phyloP scores from a whole-genome alignment of 2,329 filamentous ascomycete genomes.

The Elsinoe ampelina region DNA sequence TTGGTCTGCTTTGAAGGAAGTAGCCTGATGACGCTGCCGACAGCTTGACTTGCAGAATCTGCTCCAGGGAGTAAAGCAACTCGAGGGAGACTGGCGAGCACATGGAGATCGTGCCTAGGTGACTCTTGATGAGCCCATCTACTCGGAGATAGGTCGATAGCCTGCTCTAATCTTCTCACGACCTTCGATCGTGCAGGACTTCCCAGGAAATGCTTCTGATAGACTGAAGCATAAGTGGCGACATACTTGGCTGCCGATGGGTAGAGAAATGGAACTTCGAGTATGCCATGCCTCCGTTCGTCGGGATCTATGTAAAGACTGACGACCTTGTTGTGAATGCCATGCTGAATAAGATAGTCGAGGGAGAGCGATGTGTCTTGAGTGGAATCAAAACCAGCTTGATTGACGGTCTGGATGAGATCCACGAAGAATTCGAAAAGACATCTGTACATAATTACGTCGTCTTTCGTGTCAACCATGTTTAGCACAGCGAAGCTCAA shows the following conservation, averaged over 20 bases:
- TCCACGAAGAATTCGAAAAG: slow-evolving; percentile 49
- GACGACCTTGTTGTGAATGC: slow-evolving; percentile 42
- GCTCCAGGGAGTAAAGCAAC: slow-evolving; percentile 40
- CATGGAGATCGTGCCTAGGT: slow-evolving; percentile 47
- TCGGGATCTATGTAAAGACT: slow-evolving; percentile 44
- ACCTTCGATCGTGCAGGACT: slow-evolving; percentile 37
- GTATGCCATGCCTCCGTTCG: slow-evolving; percentile 34
- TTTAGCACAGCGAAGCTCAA: slow-evolving; percentile 46
- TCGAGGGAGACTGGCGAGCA: slow-evolving; percentile 50
- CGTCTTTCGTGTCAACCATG: slow-evolving; percentile 48
- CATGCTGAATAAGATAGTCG: slow-evolving; percentile 43
- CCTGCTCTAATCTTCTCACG: slow-evolving; percentile 37
- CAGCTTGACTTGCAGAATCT: background rate
- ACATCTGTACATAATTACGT: slow-evolving; percentile 52
- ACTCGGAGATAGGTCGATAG: slow-evolving; percentile 35
- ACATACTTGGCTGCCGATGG: slow-evolving; percentile 49
- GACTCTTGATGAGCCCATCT: slow-evolving; percentile 46
- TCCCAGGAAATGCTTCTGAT: slow-evolving; percentile 47
- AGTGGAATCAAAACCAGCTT: slow-evolving; percentile 16
- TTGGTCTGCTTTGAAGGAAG: slow-evolving; percentile 46
- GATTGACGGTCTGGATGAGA: slow-evolving; percentile 38
- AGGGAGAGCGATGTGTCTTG: slow-evolving; percentile 31
- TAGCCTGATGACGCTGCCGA: slow-evolving; percentile 35
- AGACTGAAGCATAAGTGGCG: slow-evolving; percentile 45
- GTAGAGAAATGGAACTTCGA: slow-evolving; percentile 46